phyloP scores from a whole-genome alignment of 1,139 yeast species.

The Geotrichum histeridarum region DNA sequence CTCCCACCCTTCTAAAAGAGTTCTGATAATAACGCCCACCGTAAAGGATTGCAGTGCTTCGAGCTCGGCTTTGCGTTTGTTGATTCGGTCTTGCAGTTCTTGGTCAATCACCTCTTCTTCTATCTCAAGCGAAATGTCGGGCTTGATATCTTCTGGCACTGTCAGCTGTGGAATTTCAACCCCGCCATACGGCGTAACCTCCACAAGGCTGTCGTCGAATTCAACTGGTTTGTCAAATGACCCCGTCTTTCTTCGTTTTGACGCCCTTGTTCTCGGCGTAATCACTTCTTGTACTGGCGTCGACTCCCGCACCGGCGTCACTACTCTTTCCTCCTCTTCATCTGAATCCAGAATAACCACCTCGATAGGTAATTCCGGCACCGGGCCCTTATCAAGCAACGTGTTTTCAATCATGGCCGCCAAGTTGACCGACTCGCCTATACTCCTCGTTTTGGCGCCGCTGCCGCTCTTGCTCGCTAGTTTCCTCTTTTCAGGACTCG shows the following conservation, averaged over 20 bases:
- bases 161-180: no score
- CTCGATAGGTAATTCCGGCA: neutral
- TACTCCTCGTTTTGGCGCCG: neutral
- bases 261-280: no score
- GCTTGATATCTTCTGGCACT: no score
- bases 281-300: no score
- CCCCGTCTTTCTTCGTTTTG: no score
- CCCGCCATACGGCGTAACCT: no score
- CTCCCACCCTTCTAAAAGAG: constrained; percentile 3
- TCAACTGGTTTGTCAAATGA: no score
- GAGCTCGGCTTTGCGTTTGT: constrained; percentile 12
- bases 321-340: neutral
- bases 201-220: no score
- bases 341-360: neutral
- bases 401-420: neutral
- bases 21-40: constrained; percentile 11
- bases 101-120: neutral
- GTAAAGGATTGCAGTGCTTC: constrained; percentile 8
- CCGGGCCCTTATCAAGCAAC: neutral
- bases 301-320: neutral
- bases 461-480: neutral
- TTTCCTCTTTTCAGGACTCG: neutral
- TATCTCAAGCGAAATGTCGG: no score
- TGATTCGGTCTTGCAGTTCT: constrained; percentile 5
- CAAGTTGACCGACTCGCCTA: neutral